Evolutionary conservation across 768 basidiomycete species (phyloP).

Genomic region (Xerocomellus chrysenteron): DNA sequence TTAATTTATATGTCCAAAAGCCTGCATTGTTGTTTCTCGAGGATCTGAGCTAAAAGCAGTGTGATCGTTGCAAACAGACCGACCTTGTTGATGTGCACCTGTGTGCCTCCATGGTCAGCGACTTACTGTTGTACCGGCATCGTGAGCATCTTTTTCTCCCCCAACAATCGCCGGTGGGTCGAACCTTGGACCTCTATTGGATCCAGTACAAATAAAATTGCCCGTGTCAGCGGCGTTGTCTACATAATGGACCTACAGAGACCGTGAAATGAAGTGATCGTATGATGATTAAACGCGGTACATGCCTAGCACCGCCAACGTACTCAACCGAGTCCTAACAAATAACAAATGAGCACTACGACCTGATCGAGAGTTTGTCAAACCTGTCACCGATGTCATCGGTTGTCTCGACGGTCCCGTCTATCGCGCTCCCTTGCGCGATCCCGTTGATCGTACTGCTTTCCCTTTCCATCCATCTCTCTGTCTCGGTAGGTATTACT

Average conservation of each 20-base stretch:
- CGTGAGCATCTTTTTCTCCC: too few species aligned
- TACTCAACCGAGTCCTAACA: neutral
- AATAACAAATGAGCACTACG: neutral
- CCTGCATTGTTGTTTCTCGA: too few species aligned
- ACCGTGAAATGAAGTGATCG: neutral
- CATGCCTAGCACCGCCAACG: neutral
- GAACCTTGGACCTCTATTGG: neutral
- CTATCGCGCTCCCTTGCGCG: conserved; percentile 20
- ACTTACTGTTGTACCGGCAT: too few species aligned
- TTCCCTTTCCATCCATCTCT: conserved; percentile 3
- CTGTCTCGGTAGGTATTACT: conserved; percentile 32
- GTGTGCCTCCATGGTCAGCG: too few species aligned
- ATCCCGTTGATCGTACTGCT: conserved; percentile 6
- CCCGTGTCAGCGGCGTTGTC: neutral
- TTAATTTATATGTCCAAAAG: too few species aligned
- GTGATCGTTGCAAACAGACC: too few species aligned
- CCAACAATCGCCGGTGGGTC: neutral
- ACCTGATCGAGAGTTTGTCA: neutral
- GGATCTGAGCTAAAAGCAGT: too few species aligned
- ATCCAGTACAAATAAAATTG: neutral
- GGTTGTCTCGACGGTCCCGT: conserved; percentile 14
- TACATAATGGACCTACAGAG: neutral
- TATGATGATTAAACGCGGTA: neutral
- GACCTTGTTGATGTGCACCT: too few species aligned
- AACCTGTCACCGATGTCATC: neutral